Evolutionary conservation across 164 flowering plant species (phyloP), one percentile per base, ranked within the genome.

Genomic region (Amborella trichopoda): DNA sequence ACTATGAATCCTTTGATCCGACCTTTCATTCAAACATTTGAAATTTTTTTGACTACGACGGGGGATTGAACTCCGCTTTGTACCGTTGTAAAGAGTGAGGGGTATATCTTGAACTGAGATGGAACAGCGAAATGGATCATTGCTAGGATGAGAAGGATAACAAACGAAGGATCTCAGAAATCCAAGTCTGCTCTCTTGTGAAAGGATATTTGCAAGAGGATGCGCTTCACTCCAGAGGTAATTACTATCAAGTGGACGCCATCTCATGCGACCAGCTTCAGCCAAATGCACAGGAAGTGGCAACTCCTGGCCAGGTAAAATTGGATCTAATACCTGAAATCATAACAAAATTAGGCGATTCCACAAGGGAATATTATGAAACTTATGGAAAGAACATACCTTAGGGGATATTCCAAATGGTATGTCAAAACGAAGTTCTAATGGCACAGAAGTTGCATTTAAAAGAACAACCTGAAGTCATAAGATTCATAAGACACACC

Each of bases 181-280:
- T 49, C 91, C 93, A 52, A 65, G 63, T 63, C 70, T 69, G 56
- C 54, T 77, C 50, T 84, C 95, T 10, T 56, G 71, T 12, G 78
- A 68, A 39, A 84, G 67, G 55, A 91, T 60, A 52, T 68, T 72
- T 37, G 86, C 69, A 30, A 91, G 75, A 32, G 63, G 70, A 60
- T 82, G 74, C 26, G 80, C 77, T 71, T 87, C 99, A 77, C 99
- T 91, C 96, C 99, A 91, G 25, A 87, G 66, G 61, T 77, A 80
- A 58, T 74, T 64, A 48, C 66, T 62, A 40, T 86, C 96, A 66
- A 69, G 56, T 14, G 99, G 99, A 49, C 95, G 90, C 88, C 90
- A 91, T 50, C 96, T 70, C 59, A 91, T 64, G 23, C 78, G 72
- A 58, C 96, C 99, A 47, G 91, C 67, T 72, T 82, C 86, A 59